Percentiles rank a stretch among this genome's conserved stretches.
Evolutionary conservation across 257 asterid species (phyloP).

Genomic region (Rehmannia glutinosa): DNA sequence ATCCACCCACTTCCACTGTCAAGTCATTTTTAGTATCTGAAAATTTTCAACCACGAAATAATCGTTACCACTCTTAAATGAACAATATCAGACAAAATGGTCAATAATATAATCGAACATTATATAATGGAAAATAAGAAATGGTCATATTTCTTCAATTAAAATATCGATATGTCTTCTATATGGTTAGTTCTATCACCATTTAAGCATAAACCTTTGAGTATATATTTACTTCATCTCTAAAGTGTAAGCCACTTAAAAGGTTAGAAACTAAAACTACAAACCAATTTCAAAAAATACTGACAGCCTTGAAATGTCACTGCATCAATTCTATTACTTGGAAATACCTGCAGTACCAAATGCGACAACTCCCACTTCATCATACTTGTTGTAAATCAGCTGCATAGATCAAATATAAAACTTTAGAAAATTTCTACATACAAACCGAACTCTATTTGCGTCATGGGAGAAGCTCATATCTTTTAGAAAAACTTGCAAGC

Average conservation of each 20-base stretch:
- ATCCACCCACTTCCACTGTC: slow-evolving; percentile 93
- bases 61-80: neutral
- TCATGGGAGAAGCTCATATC: neutral
- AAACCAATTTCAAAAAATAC: neutral
- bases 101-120: neutral
- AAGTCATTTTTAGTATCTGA: slow-evolving; percentile 78
- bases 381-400: slow-evolving; percentile 67
- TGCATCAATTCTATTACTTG: neutral
- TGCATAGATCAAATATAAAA: slow-evolving; percentile 32
- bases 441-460: too few species aligned
- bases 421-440: neutral
- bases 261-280: neutral
- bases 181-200: neutral
- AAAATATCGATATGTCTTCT: neutral
- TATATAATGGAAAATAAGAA: neutral
- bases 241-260: slow-evolving; percentile 2
- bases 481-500: neutral
- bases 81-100: neutral
- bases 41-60: slow-evolving; percentile 21
- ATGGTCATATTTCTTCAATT: neutral
- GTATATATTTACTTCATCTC: neutral
- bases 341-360: slow-evolving; percentile 82
- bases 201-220: neutral
- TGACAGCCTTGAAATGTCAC: neutral
- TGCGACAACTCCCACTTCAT: slow-evolving; percentile 79